These are phyloP conservation scores for Dactylellina drechsleri DNA, from an alignment of 2,329 filamentous ascomycete genomes.

Conservation along the genomic window DNA sequence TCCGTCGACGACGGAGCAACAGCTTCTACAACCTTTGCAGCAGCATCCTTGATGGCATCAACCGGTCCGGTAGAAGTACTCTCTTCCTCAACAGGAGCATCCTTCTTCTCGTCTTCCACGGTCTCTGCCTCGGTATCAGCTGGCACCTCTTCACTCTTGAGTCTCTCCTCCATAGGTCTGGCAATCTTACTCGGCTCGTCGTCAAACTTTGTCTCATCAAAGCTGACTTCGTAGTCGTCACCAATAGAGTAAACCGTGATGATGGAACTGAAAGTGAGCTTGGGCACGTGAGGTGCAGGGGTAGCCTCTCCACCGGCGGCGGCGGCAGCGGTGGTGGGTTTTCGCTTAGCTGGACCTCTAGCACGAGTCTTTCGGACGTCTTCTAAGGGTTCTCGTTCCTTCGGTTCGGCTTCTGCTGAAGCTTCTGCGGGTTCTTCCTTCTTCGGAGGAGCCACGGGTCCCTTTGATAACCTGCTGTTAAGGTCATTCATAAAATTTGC, in stretches of 20 bases:
- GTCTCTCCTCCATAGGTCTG: conserved; percentile 33
- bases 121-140: conserved; percentile 12
- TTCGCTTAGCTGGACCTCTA: conserved; percentile 82
- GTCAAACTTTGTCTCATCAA: conserved; percentile 54
- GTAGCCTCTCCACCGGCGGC: conserved; percentile 16
- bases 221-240: conserved; percentile 52
- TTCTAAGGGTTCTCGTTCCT: conserved; percentile 71
- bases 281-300: conserved; percentile 18
- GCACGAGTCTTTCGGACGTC: conserved; percentile 93
- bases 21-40: conserved; percentile 28
- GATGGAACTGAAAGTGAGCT: conserved; percentile 52
- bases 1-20: conserved; percentile 15
- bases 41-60: conserved; percentile 32
- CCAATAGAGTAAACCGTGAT: conserved; percentile 54
- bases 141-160: conserved; percentile 20
- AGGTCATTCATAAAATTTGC: conserved; percentile 92
- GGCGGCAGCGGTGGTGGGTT: conserved; percentile 61
- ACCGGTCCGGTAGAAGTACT: conserved; percentile 1
- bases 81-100: conserved; percentile 14
- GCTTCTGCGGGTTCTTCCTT: conserved; percentile 66
- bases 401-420: conserved; percentile 25
- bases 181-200: conserved; percentile 53
- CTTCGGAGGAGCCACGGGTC: conserved; percentile 74
- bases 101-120: conserved; percentile 9
- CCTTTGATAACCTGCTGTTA: conserved; percentile 86